A percentile compares a stretch with the other conserved stretches of the same genome.
phyloP scores from a whole-genome alignment of 2,329 filamentous ascomycete genomes.

The Clonostachys chloroleuca region DNA sequence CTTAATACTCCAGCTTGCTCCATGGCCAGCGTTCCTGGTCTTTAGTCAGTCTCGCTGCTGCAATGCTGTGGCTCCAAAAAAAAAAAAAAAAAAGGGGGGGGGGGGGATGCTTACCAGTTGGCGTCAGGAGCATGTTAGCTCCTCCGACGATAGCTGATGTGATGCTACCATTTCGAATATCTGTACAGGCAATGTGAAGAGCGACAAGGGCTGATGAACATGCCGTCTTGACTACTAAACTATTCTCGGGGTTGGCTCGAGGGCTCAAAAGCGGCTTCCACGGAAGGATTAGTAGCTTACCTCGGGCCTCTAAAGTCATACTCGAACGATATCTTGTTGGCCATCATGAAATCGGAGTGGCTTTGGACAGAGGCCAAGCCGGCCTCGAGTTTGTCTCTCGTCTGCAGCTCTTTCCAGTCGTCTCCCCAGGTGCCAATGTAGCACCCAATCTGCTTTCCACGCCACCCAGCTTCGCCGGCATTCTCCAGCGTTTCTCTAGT shows the following conservation, averaged over 20 bases:
- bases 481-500: constrained; percentile 31
- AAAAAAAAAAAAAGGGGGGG: too few relatives aligned
- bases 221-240: constrained; percentile 1
- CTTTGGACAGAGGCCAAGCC: too few relatives aligned
- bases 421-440: constrained; percentile 25
- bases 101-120: neutral
- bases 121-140: neutral
- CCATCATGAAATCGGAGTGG: neutral
- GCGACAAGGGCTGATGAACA: constrained; percentile 1
- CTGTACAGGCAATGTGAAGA: constrained; percentile 1
- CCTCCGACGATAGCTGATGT: constrained; percentile 1
- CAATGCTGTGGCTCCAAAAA: neutral
- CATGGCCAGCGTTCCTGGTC: constrained; percentile 6
- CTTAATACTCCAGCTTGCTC: constrained; percentile 15
- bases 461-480: constrained; percentile 3
- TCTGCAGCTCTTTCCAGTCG: constrained; percentile 16
- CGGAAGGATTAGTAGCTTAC: neutral
- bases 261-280: too few relatives aligned
- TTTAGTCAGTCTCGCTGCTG: too few relatives aligned
- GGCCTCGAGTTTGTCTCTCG: constrained; percentile 5
- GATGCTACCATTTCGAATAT: neutral
- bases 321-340: neutral
- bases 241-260: neutral
- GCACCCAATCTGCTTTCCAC: constrained; percentile 20
- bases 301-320: neutral